Conservation (phyloP, 1,284 basidiomycete genomes). For the Hymenochaete sp. region DNA sequence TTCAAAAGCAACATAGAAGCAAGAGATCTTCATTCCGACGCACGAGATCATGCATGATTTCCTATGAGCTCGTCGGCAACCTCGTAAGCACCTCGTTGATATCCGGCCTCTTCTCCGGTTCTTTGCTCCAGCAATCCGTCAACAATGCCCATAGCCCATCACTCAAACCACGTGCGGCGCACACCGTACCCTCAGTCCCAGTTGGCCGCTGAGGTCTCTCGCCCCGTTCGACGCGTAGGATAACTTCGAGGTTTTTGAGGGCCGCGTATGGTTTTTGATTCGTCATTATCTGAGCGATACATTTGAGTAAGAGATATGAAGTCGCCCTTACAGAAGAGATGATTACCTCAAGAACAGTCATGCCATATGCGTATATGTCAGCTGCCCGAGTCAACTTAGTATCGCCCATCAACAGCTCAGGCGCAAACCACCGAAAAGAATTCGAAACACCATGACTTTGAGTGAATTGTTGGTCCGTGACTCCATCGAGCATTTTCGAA, state of each 20-base stretch:
- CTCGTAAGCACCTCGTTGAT: slow-evolving; percentile 32
- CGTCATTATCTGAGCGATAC: slow-evolving; percentile 35
- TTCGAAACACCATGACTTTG: slow-evolving; percentile 44
- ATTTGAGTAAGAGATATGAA: not conserved
- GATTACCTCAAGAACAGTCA: slow-evolving; percentile 47
- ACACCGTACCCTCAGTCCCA: slow-evolving; percentile 27
- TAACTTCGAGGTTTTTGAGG: slow-evolving; percentile 41
- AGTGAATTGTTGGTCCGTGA: slow-evolving; percentile 43
- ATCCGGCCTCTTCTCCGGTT: slow-evolving; percentile 30
- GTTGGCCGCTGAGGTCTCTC: slow-evolving; percentile 27
- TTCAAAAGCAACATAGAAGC: no score
- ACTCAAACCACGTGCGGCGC: no score
- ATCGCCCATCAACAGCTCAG: slow-evolving; percentile 42
- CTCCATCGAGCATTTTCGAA: slow-evolving; percentile 41
- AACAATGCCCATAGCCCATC: slow-evolving; percentile 40
- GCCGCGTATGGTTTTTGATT: slow-evolving; percentile 40
- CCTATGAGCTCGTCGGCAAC: no score
- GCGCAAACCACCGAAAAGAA: slow-evolving; percentile 45
- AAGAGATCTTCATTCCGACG: no score
- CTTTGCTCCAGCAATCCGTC: slow-evolving; percentile 35
- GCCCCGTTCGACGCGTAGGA: slow-evolving; percentile 35
- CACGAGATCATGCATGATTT: no score
- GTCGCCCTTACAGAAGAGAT: not conserved
- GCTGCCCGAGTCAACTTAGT: slow-evolving; percentile 38
- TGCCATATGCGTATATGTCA: slow-evolving; percentile 46